A percentile compares a stretch with the other conserved stretches of the same genome.
These are phyloP conservation scores for Pichia sporocuriosa DNA, from an alignment of 805 yeast species.

Conservation along the genomic window DNA sequence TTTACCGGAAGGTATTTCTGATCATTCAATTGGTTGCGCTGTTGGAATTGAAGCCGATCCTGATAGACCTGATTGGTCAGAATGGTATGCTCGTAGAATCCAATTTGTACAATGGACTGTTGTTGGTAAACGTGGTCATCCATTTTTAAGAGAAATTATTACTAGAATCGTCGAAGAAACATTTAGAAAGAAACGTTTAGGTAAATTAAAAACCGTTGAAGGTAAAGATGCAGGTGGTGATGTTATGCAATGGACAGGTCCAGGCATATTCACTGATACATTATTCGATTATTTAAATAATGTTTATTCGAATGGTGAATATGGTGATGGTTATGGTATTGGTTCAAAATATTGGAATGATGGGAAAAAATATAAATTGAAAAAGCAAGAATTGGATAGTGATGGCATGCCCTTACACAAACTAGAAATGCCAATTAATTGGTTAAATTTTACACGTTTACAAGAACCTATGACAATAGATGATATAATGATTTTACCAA, in stretches of 20 bases:
- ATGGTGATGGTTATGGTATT: conserved; percentile 29
- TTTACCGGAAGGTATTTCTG: conserved; percentile 12
- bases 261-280: conserved; percentile 88
- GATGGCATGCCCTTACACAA: conserved; percentile 21
- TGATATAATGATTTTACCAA: conserved; percentile 68
- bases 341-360: conserved; percentile 26
- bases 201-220: conserved; percentile 38
- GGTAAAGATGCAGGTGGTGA: conserved; percentile 68
- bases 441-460: conserved; percentile 61
- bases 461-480: conserved; percentile 48
- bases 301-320: conserved; percentile 33
- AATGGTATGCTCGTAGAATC: conserved; percentile 87
- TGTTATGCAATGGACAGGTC: conserved; percentile 94
- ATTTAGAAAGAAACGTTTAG: conserved; percentile 42
- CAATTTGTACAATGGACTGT: conserved; percentile 98
- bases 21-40: conserved; percentile 50
- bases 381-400: conserved; percentile 17
- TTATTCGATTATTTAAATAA: conserved; percentile 75
- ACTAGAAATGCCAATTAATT: conserved; percentile 35
- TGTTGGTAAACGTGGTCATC: conserved; percentile 86
- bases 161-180: conserved; percentile 75
- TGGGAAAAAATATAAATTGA: conserved; percentile 18
- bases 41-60: conserved; percentile 97
- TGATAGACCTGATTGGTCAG: conserved; percentile 88
- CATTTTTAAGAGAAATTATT: conserved; percentile 73